phyloP scores from a whole-genome alignment of 1,139 yeast species.

The Candida sojae region DNA sequence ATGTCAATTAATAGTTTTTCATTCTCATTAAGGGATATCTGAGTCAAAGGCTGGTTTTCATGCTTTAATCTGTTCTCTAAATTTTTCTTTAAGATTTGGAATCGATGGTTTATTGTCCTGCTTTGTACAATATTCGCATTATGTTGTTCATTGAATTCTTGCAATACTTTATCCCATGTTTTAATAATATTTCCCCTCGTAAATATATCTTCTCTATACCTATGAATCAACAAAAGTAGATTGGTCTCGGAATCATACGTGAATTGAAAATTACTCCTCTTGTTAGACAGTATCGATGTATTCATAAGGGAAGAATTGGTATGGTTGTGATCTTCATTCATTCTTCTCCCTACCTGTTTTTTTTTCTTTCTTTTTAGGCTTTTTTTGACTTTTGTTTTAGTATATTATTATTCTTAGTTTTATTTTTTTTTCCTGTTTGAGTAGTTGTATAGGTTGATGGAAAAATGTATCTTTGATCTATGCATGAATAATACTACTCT shows the following conservation, averaged over 20 bases:
- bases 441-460: background rate
- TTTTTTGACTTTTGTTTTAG: background rate
- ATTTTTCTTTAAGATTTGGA: slow-evolving; percentile 25
- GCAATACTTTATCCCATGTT: slow-evolving; percentile 29
- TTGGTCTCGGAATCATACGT: slow-evolving; percentile 29
- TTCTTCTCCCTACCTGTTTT: background rate
- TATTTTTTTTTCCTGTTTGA: background rate
- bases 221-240: slow-evolving; percentile 23
- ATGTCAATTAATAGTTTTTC: slow-evolving; percentile 23
- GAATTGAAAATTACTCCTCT: slow-evolving; percentile 23
- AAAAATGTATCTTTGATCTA: background rate
- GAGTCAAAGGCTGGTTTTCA: slow-evolving; percentile 15
- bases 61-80: slow-evolving; percentile 22
- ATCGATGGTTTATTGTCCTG: slow-evolving; percentile 32
- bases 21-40: slow-evolving; percentile 26
- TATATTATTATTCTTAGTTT: background rate
- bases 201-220: slow-evolving; percentile 24
- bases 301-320: background rate
- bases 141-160: slow-evolving; percentile 23
- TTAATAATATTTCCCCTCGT: slow-evolving; percentile 31
- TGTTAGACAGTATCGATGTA: slow-evolving; percentile 6
- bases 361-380: background rate
- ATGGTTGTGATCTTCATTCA: slow-evolving; percentile 3
- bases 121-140: slow-evolving; percentile 26
- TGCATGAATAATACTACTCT: slow-evolving; percentile 1